Evolutionary conservation across 2,329 filamentous ascomycete genomes (phyloP).

Genomic region (Seiridium cupressi): DNA sequence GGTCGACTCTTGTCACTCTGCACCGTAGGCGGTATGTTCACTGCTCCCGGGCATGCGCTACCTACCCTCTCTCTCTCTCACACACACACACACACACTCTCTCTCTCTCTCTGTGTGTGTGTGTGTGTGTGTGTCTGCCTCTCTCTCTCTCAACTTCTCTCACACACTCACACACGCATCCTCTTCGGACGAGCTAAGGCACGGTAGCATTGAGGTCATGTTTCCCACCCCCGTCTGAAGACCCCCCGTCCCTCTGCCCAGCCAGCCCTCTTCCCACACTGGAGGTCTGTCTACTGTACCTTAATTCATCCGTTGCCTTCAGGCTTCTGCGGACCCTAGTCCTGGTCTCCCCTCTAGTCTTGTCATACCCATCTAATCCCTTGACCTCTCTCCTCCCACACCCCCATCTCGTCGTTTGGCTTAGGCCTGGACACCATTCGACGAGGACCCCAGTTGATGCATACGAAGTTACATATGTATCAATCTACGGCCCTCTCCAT

Average conservation of each 20-base stretch:
- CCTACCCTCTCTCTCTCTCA: neutral
- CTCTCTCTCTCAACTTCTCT: constrained; percentile 7
- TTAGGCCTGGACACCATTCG: constrained; percentile 18
- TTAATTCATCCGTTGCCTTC: constrained; percentile 26
- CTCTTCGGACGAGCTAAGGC: constrained; percentile 23
- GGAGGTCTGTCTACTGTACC: constrained; percentile 15
- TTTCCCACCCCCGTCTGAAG: constrained; percentile 21
- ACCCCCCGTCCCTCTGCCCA: constrained; percentile 20
- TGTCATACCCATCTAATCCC: constrained; percentile 31
- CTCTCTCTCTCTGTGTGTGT: too few species aligned
- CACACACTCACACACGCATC: constrained; percentile 13
- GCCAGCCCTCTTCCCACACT: constrained; percentile 23
- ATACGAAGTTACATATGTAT: constrained; percentile 39
- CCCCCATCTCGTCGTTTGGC: constrained; percentile 20
- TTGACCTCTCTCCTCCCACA: constrained; percentile 23
- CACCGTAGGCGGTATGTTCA: neutral
- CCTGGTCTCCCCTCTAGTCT: constrained; percentile 21
- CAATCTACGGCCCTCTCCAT: constrained; percentile 32
- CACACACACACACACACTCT: neutral
- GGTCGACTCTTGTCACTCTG: neutral
- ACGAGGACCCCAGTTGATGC: constrained; percentile 33
- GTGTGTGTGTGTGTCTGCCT: neutral
- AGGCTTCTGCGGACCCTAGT: constrained; percentile 18
- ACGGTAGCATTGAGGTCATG: constrained; percentile 29
- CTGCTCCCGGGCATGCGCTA: neutral